Evolutionary conservation across 768 basidiomycete genomes (phyloP).

Genomic region (Leccinellum albellum): DNA sequence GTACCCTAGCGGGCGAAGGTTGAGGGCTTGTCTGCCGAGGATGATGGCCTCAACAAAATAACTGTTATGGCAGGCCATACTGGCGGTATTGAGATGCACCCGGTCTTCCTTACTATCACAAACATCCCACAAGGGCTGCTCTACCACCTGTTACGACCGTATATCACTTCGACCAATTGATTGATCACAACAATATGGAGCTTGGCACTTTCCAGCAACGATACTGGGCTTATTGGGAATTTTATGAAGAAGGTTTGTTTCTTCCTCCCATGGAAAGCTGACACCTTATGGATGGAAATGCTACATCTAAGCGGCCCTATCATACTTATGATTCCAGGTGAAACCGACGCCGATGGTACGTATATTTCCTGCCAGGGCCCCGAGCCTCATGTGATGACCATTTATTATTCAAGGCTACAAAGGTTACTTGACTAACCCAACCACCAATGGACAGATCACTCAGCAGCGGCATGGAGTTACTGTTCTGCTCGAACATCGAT

Average conservation of each 20-base stretch:
- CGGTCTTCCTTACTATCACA: too few species aligned
- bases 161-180: constrained; percentile 32
- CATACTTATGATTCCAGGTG: constrained; percentile 54
- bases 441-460: constrained; percentile 61
- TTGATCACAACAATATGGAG: constrained; percentile 48
- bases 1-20: too few species aligned
- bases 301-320: constrained; percentile 26
- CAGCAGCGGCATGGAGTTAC: constrained; percentile 62
- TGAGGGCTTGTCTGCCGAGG: too few species aligned
- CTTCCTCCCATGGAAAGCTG: neutral
- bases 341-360: constrained; percentile 48
- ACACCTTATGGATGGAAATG: neutral
- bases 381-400: too few species aligned
- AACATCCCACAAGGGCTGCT: too few species aligned
- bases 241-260: constrained; percentile 49
- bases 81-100: too few species aligned
- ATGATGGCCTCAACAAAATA: too few species aligned
- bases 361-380: too few species aligned
- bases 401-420: constrained; percentile 22
- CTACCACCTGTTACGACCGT: constrained; percentile 29
- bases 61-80: too few species aligned
- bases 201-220: constrained; percentile 76
- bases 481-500: constrained; percentile 68
- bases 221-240: constrained; percentile 68
- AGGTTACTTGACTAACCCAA: constrained; percentile 58